Conservation (phyloP, 306 rosid species). For the Quercus glauca region DNA sequence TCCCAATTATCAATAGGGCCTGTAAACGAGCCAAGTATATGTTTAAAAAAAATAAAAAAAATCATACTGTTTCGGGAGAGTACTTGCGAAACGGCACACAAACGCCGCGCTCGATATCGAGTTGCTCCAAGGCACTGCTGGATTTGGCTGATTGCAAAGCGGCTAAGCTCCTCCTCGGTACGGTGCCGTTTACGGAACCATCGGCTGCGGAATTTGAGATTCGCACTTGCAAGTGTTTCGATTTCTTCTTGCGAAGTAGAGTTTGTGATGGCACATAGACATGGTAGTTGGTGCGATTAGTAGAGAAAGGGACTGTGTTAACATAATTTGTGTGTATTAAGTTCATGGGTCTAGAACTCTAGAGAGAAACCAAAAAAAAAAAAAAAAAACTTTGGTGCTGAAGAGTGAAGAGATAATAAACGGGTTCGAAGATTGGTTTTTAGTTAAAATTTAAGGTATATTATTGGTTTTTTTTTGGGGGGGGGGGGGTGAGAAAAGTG, state of each 20-base stretch:
- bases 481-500: not conserved
- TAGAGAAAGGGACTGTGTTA: slow-evolving; percentile 19
- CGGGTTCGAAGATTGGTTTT: too few relatives aligned
- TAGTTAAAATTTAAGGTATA: too few relatives aligned
- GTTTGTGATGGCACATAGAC: slow-evolving; percentile 1
- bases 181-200: slow-evolving; percentile 29
- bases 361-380: too few relatives aligned
- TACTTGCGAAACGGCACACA: slow-evolving; percentile 96
- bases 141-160: slow-evolving; percentile 32
- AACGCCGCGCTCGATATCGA: slow-evolving; percentile 96
- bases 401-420: not conserved
- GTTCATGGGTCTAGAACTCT: slow-evolving; percentile 36
- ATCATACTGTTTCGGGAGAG: slow-evolving; percentile 80
- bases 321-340: slow-evolving; percentile 33
- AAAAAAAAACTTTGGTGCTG: too few relatives aligned
- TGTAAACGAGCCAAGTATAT: too few relatives aligned
- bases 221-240: slow-evolving; percentile 10
- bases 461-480: not conserved
- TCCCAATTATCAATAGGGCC: not conserved
- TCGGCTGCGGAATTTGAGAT: slow-evolving; percentile 42
- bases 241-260: slow-evolving; percentile 2
- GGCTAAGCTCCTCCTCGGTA: slow-evolving; percentile 10
- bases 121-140: slow-evolving; percentile 84
- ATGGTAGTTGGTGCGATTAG: not conserved
- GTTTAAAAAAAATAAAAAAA: not conserved